Conservation (phyloP, 805 yeast genomes). For the Dipodascus albidus region DNA sequence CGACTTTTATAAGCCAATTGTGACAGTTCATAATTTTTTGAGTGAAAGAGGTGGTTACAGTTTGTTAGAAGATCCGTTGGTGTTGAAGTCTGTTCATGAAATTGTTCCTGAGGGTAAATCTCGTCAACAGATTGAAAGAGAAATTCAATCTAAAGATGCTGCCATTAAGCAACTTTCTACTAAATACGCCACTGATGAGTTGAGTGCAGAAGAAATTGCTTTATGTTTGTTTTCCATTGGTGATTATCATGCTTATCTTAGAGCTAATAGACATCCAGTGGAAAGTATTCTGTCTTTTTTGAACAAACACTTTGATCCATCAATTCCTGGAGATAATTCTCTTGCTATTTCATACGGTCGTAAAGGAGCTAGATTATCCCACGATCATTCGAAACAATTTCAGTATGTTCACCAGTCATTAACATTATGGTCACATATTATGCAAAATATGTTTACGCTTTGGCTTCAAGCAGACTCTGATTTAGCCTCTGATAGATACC, state of each 20-base stretch:
- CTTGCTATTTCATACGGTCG: constrained; percentile 57
- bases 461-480: constrained; percentile 75
- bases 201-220: constrained; percentile 50
- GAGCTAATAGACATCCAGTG: constrained; percentile 59
- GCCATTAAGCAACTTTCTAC: constrained; percentile 51
- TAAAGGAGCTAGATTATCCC: constrained; percentile 62
- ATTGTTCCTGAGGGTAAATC: constrained; percentile 49
- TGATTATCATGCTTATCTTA: constrained; percentile 62
- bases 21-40: constrained; percentile 44
- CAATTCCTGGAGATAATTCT: constrained; percentile 22
- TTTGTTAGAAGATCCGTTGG: constrained; percentile 45
- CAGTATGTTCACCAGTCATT: constrained; percentile 67
- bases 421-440: constrained; percentile 64
- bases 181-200: constrained; percentile 30
- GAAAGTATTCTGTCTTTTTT: constrained; percentile 46
- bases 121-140: constrained; percentile 41
- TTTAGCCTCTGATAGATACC: constrained; percentile 38
- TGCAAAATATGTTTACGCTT: constrained; percentile 63
- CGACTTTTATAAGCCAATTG: constrained; percentile 60
- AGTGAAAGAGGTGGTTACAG: constrained; percentile 26
- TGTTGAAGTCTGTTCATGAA: constrained; percentile 57
- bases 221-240: constrained; percentile 69
- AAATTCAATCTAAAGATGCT: constrained; percentile 52
- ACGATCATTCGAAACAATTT: constrained; percentile 60
- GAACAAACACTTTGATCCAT: constrained; percentile 31